These are phyloP conservation scores for Tylopilus sp. DNA, from an alignment of 1,284 basidiomycete species.

Conservation along the genomic window DNA sequence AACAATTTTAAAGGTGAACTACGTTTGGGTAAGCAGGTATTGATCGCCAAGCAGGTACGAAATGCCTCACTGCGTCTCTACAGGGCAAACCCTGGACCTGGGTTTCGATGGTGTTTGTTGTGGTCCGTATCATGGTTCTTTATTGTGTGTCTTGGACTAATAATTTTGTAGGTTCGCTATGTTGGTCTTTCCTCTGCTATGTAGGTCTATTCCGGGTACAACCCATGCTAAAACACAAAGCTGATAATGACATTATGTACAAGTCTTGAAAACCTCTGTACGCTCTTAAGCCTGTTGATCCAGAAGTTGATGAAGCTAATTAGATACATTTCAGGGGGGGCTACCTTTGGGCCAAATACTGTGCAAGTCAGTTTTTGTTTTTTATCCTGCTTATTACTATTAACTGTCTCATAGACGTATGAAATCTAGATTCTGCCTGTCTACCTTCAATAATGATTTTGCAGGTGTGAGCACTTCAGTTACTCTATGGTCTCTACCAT, in stretches of 20 bases:
- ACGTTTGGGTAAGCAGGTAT: not conserved
- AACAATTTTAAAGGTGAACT: no score
- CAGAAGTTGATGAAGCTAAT: not conserved
- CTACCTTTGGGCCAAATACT: not conserved
- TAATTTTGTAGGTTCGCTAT: slow-evolving; percentile 9
- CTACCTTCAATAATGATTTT: not conserved
- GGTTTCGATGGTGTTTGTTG: slow-evolving; percentile 11
- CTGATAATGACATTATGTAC: not conserved
- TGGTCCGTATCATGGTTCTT: slow-evolving; percentile 2
- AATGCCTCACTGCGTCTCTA: not conserved
- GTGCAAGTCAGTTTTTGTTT: not conserved
- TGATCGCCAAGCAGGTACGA: not conserved
- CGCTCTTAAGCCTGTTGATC: not conserved
- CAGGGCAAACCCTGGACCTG: slow-evolving; percentile 10
- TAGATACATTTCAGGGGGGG: not conserved
- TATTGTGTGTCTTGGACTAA: not conserved
- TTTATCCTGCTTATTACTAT: not conserved
- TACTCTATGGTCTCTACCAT: not conserved
- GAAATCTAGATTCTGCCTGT: not conserved
- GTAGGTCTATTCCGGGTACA: slow-evolving; percentile 1
- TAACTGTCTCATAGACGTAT: not conserved
- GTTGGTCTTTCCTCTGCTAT: slow-evolving; percentile 9
- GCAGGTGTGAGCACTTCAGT: slow-evolving; percentile 1
- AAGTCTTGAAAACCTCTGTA: slow-evolving; percentile 6
- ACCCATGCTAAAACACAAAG: not conserved